phyloP scores from a whole-genome alignment of 768 basidiomycete genomes.

The Trametes cingulata region DNA sequence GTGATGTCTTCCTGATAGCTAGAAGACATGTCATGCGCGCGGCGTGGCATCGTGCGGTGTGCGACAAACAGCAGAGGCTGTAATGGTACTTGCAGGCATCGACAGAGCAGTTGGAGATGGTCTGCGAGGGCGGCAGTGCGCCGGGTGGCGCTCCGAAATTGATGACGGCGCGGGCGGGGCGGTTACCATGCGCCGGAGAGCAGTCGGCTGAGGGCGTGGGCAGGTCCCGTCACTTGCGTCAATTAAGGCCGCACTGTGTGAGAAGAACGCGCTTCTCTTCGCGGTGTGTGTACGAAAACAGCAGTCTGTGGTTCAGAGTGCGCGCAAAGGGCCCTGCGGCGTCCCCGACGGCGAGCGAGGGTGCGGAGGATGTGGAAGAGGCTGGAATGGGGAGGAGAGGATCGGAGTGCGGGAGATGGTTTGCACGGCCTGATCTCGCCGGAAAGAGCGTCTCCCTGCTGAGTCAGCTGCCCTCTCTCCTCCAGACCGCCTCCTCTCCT shows the following conservation, averaged over 20 bases:
- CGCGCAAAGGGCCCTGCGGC: not conserved
- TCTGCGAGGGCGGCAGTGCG: not conserved
- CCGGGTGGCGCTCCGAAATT: conserved; percentile 8
- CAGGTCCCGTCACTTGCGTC: not conserved
- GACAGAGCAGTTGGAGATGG: not conserved
- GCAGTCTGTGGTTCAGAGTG: conserved; percentile 2
- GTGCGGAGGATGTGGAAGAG: not conserved
- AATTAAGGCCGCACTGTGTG: not conserved
- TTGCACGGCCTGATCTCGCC: conserved; percentile 9
- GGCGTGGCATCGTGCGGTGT: not conserved
- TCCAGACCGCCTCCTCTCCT: not conserved
- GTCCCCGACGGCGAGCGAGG: not conserved
- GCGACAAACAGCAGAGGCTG: no score
- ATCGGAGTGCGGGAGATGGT: not conserved
- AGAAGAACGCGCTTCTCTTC: not conserved
- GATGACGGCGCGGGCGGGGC: not conserved
- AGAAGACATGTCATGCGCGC: conserved; percentile 1
- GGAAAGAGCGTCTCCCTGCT: conserved; percentile 9
- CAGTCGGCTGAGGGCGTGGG: not conserved
- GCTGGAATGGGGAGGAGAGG: not conserved
- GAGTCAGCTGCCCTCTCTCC: conserved; percentile 5
- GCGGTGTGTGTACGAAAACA: conserved; percentile 4
- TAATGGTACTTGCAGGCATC: not conserved
- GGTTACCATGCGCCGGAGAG: conserved; percentile 1
- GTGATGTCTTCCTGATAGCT: not conserved